A percentile compares a stretch with the other conserved stretches of the same genome.
These are phyloP conservation scores for Trichoderma breve DNA, from an alignment of 2,329 filamentous ascomycete species.

Conservation along the genomic window DNA sequence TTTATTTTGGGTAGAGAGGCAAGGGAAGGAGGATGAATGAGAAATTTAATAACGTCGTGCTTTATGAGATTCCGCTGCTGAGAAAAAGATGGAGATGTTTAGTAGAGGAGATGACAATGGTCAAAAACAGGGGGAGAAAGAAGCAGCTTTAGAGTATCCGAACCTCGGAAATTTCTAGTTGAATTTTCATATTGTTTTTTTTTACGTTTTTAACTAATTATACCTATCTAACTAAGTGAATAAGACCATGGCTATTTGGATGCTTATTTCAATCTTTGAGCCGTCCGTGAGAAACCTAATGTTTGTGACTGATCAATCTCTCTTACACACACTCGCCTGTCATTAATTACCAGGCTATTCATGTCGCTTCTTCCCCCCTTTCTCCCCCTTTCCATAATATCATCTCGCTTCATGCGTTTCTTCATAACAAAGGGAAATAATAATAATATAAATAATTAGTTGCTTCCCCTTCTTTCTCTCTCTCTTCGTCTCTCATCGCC, in stretches of 20 bases:
- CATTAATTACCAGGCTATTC: neutral
- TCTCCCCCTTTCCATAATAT: neutral
- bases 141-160: neutral
- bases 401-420: neutral
- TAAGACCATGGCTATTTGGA: slow-evolving; percentile 1
- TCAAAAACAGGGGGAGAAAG: neutral
- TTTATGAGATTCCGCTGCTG: neutral
- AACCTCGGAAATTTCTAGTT: neutral
- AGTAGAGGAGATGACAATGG: neutral
- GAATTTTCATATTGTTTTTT: neutral
- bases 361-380: neutral
- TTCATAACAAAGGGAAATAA: neutral
- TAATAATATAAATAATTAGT: neutral
- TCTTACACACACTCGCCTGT: neutral
- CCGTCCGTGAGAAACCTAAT: neutral
- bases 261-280: slow-evolving; percentile 6
- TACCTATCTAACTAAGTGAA: neutral
- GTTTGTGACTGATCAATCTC: neutral
- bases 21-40: neutral
- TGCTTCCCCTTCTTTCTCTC: neutral
- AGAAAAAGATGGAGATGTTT: neutral
- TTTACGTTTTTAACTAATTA: neutral
- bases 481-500: neutral
- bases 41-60: neutral
- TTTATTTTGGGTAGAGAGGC: neutral